Base-by-base conservation (phyloP, 305 asterid species). In the Coffea humblotiana region DNA sequence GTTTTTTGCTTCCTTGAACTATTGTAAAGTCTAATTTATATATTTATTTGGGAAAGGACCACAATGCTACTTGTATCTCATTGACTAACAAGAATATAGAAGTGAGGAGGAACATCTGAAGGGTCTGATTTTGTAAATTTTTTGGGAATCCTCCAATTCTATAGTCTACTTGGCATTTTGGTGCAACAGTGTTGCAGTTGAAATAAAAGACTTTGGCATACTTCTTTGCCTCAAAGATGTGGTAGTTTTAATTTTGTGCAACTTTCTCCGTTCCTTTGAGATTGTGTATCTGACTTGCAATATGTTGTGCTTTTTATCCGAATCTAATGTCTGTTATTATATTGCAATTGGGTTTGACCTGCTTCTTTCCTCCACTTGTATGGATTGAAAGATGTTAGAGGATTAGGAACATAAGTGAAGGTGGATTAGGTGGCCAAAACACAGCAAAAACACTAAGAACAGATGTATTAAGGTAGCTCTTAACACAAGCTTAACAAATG, bases 341-440 rank as follows among this genome's bases (percentile, higher is more conserved):
- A 15, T 23, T 37, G 73, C 27, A 69, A 40, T 71, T 71, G 25
- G 19, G 37, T 45, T 47, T 75, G 21, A 0, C 70, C 18, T 11
- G 8, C 10, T 60, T 3, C 37, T n/a, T 40, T 27, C 45, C 23
- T 13, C 76, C 37, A 71, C 66, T 79, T 66, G 9, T 40, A 72
- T 2, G 35, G 69, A 40, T 4, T 8, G 19, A 37, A 49, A 54
- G 43, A 32, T 27, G 27, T 3, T 52, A 27, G 68, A 25, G 92
- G 95, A 89, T 91, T 90, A 85, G 95, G 87, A 89, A 61, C 76
- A 73, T 54, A 40, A 58, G 29, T 40, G 69, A 83, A 81, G 56
- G 87, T 88, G 95, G 92, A 82, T 89, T 91, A 84, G 94, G 92
- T 91, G 72, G 79, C 83, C 87, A 90, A 83, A 77, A 87, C 87